Evolutionary conservation across 2,329 filamentous ascomycete genomes (phyloP), one percentile per base, ranked within the genome.

Genomic region (Aspergillus felis): DNA sequence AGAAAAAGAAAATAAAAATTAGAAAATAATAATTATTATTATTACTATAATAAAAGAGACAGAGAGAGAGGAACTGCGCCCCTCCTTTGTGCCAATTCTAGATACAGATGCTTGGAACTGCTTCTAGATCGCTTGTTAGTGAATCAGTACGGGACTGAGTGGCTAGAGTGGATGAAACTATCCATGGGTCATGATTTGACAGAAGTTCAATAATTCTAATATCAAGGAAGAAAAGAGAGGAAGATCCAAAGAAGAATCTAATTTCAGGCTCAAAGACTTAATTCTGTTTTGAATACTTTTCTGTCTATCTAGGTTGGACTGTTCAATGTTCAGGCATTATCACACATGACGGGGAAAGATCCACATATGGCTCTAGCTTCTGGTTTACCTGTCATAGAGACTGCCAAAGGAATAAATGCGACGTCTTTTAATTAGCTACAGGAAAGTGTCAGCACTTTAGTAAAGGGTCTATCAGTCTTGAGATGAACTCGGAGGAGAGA

Each of bases 61-160:
- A 46, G n/a, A 46, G 20, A 10, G n/a, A 24, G 5, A 17, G n/a
- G n/a, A 27, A 47, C 17, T 54, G 44, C 24, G 20, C 53, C 28
- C 35, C 46, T 42, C 32, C 66, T 69, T 68, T 69, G 67, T 68
- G 58, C 62, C 60, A 64, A 57, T 59, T 61, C 58, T 59, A 58
- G 60, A 51, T 14, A 52, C 25, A 41, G n/a, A 53, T 54, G 55
- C 42, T 24, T 53, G 42, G 32, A 42, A 42, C 44, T 46, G 46
- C 50, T 54, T 53, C 50, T 29, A 46, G 38, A 50, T 48, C 22
- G 41, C 52, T 57, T 51, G 53, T 54, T 47, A 35, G 32, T 42
- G 28, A 41, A 49, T 50, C 46, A 54, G 46, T 20, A 17, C 25
- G 12, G 9, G 44, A 47, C 24, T 47, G 24, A 38, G 14, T 38